These are phyloP conservation scores for Globisporangium parvum DNA, from an alignment of 352 stramenopile genomes.

Conservation along the genomic window DNA sequence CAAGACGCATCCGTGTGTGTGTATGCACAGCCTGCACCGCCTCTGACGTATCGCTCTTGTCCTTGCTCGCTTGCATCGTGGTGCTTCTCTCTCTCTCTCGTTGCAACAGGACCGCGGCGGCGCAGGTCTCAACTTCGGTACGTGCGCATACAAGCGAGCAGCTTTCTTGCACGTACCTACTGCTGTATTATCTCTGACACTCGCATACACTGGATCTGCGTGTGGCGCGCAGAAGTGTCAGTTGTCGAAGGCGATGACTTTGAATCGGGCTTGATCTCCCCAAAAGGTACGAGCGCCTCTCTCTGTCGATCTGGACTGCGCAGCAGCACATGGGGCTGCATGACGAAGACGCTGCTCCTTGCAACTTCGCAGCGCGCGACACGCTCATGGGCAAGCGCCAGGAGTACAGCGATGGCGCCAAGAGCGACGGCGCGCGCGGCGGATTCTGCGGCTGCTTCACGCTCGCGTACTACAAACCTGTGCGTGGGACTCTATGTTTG, in stretches of 20 bases:
- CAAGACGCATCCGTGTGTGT: not conserved
- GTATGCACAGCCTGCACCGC: not conserved
- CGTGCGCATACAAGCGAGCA: not conserved
- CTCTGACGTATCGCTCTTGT: not conserved
- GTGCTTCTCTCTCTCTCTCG: not conserved
- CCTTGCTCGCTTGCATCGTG: not conserved
- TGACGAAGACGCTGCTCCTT: not conserved
- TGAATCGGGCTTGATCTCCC: constrained; percentile 69
- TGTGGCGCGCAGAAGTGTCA: constrained; percentile 49
- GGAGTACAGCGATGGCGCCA: constrained; percentile 28
- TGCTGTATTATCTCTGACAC: not conserved
- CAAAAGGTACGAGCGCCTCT: constrained; percentile 35
- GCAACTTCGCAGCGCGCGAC: constrained; percentile 28
- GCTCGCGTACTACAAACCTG: constrained; percentile 77
- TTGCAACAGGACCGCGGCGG: constrained; percentile 48
- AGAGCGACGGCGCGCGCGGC: constrained; percentile 18
- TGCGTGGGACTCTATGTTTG: constrained; percentile 24
- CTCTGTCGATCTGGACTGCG: not conserved
- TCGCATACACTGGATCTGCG: not conserved
- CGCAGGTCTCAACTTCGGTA: constrained; percentile 70
- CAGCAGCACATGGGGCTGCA: not conserved
- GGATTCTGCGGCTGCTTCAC: constrained; percentile 79
- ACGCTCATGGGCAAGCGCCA: constrained; percentile 53
- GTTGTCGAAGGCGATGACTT: constrained; percentile 67
- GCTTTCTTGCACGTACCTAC: not conserved